A percentile compares a stretch with the other conserved stretches of the same genome.
Conservation (phyloP, 2,329 filamentous ascomycete genomes). For the Phialemonium atrogriseum region DNA sequence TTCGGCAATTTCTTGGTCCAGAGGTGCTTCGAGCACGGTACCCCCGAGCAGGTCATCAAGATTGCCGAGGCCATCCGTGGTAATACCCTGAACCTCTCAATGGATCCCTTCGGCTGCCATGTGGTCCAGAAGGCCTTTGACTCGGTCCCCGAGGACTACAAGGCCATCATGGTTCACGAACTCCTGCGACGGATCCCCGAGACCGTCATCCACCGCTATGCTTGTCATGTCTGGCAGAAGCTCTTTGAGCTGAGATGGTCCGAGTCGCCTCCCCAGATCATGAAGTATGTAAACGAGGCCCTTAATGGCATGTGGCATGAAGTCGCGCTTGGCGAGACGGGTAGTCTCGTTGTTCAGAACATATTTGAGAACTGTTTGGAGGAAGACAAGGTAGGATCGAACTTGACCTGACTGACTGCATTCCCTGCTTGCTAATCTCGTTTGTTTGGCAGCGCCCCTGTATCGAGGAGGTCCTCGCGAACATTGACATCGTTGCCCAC, state of each 20-base stretch:
- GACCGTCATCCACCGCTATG: slow-evolving; percentile 96
- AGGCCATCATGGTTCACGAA: slow-evolving; percentile 98
- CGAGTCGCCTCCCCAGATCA: slow-evolving; percentile 90
- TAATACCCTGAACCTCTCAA: slow-evolving; percentile 87
- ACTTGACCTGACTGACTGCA: too few species aligned
- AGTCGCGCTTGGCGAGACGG: slow-evolving; percentile 92
- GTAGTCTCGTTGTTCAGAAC: slow-evolving; percentile 96
- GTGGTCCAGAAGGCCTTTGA: slow-evolving; percentile 99
- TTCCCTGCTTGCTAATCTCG: too few species aligned
- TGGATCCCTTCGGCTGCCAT: slow-evolving; percentile 98
- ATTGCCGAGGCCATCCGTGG: slow-evolving; percentile 93
- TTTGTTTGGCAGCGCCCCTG: slow-evolving; percentile 77
- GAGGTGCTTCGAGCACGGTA: slow-evolving; percentile 97
- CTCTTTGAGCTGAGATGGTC: slow-evolving; percentile 96
- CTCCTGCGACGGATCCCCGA: slow-evolving; percentile 90
- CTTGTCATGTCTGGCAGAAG: slow-evolving; percentile 99
- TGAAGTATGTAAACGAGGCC: slow-evolving; percentile 96
- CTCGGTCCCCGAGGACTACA: slow-evolving; percentile 94
- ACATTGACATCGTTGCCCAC: slow-evolving; percentile 93
- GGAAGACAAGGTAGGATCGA: slow-evolving; percentile 84
- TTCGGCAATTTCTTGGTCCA: slow-evolving; percentile 98
- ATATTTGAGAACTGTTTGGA: slow-evolving; percentile 99
- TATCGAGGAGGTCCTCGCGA: slow-evolving; percentile 90
- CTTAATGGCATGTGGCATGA: slow-evolving; percentile 98
- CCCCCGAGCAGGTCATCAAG: slow-evolving; percentile 84